These are phyloP conservation scores for Telfairia occidentalis DNA, from an alignment of 331 rosid genomes.

Conservation along the genomic window DNA sequence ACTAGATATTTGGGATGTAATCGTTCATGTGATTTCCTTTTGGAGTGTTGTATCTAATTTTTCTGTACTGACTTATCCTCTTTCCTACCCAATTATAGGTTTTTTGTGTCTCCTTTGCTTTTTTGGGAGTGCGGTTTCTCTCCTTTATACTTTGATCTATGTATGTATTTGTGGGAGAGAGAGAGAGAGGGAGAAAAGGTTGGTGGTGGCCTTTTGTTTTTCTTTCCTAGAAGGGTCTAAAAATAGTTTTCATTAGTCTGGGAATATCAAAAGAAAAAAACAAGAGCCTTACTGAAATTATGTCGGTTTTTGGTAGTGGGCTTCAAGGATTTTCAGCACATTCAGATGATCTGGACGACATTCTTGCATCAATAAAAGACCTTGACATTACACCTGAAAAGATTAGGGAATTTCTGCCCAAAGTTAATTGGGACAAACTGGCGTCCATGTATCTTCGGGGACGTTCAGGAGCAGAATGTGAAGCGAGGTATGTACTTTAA, in stretches of 20 bases:
- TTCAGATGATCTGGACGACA: conserved; percentile 39
- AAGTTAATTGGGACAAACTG: conserved; percentile 72
- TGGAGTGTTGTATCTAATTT: background rate
- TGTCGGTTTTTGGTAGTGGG: conserved; percentile 23
- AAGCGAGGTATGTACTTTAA: conserved; percentile 55
- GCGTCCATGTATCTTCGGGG: conserved; percentile 62
- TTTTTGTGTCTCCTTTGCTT: background rate
- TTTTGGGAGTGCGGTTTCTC: background rate
- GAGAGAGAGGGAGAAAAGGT: background rate
- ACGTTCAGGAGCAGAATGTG: conserved; percentile 74
- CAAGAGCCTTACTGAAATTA: background rate
- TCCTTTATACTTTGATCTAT: background rate
- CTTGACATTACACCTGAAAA: conserved; percentile 43
- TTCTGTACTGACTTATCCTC: background rate
- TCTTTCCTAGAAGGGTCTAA: too few species aligned
- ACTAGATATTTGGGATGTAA: background rate
- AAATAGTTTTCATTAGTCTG: too few species aligned
- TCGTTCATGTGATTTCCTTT: background rate
- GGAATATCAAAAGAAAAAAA: too few species aligned
- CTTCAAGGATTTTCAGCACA: conserved; percentile 36
- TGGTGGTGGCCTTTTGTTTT: background rate
- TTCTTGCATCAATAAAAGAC: conserved; percentile 44
- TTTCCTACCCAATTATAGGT: background rate
- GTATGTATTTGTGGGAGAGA: background rate
- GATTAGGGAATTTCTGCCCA: conserved; percentile 52